Percentiles rank a stretch among this genome's conserved stretches.
Evolutionary conservation across 1,139 yeast genomes (phyloP).

Genomic region (Kluyveromyces sp.): DNA sequence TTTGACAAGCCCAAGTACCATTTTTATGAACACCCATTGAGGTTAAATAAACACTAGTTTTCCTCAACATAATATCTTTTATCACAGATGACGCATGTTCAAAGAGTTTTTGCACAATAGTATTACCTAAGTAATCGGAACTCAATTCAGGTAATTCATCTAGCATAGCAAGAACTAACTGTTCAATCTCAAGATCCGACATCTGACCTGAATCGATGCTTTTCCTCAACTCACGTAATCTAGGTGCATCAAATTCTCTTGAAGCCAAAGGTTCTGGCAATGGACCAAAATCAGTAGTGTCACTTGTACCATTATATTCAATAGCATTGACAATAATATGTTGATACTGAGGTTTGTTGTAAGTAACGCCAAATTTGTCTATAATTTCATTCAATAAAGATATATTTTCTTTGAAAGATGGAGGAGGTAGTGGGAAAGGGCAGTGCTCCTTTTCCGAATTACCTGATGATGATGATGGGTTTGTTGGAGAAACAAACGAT

Average conservation of each 20-base stretch:
- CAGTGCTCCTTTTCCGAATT: constrained; percentile 29
- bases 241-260: constrained; percentile 83
- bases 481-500: constrained; percentile 3
- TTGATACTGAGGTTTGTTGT: constrained; percentile 22
- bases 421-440: constrained; percentile 31
- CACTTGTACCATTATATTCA: constrained; percentile 31
- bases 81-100: constrained; percentile 62
- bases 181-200: constrained; percentile 59
- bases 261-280: constrained; percentile 56
- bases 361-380: constrained; percentile 22
- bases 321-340: constrained; percentile 34
- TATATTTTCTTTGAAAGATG: constrained; percentile 17
- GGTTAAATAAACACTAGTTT: constrained; percentile 71
- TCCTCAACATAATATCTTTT: constrained; percentile 74
- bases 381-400: constrained; percentile 19
- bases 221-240: constrained; percentile 54
- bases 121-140: constrained; percentile 90
- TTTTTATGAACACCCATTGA: constrained; percentile 94
- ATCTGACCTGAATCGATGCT: constrained; percentile 38
- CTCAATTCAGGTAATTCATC: constrained; percentile 87
- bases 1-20: constrained; percentile 99
- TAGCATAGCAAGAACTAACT: constrained; percentile 74
- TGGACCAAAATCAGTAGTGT: constrained; percentile 52
- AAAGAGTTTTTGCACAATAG: constrained; percentile 87
- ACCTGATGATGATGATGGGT: constrained; percentile 7